phyloP scores from a whole-genome alignment of 805 yeast genomes.

The Candida coleopterorum region DNA sequence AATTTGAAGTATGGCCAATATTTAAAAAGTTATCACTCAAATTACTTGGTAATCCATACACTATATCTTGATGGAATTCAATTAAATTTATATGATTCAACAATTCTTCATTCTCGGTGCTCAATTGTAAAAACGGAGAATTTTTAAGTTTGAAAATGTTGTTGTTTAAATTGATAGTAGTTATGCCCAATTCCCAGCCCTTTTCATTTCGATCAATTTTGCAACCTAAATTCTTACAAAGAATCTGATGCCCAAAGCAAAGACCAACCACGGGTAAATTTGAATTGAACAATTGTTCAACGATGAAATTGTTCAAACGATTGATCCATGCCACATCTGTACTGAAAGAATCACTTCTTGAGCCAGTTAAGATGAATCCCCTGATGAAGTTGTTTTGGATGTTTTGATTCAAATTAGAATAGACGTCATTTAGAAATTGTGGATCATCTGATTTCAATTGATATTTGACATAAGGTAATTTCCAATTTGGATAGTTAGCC shows the following conservation, averaged over 20 bases:
- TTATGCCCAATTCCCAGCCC: conserved; percentile 75
- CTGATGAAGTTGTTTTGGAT: conserved; percentile 23
- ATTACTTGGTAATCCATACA: conserved; percentile 35
- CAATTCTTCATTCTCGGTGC: conserved; percentile 30
- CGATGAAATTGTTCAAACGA: conserved; percentile 32
- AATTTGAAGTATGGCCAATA: conserved; percentile 51
- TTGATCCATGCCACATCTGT: conserved; percentile 38
- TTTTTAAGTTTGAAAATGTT: conserved; percentile 23
- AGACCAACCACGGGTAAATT: conserved; percentile 54
- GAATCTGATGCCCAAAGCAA: conserved; percentile 85
- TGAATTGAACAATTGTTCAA: conserved; percentile 12
- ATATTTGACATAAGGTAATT: conserved; percentile 12
- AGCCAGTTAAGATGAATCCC: conserved; percentile 51
- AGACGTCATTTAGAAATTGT: conserved; percentile 5
- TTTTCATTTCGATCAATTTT: conserved; percentile 49
- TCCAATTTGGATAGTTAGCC: conserved; percentile 1
- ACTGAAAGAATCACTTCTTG: conserved; percentile 44
- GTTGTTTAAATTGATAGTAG: conserved; percentile 43
- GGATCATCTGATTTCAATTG: conserved; percentile 9
- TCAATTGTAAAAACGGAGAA: conserved; percentile 19
- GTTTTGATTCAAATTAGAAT: conserved; percentile 17
- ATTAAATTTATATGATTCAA: conserved; percentile 38
- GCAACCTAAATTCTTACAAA: conserved; percentile 63
- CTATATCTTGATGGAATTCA: conserved; percentile 38
- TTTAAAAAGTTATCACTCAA: conserved; percentile 27